These are phyloP conservation scores for Nannochloropsis salina DNA, from an alignment of 108 stramenopile genomes.

Conservation along the genomic window DNA sequence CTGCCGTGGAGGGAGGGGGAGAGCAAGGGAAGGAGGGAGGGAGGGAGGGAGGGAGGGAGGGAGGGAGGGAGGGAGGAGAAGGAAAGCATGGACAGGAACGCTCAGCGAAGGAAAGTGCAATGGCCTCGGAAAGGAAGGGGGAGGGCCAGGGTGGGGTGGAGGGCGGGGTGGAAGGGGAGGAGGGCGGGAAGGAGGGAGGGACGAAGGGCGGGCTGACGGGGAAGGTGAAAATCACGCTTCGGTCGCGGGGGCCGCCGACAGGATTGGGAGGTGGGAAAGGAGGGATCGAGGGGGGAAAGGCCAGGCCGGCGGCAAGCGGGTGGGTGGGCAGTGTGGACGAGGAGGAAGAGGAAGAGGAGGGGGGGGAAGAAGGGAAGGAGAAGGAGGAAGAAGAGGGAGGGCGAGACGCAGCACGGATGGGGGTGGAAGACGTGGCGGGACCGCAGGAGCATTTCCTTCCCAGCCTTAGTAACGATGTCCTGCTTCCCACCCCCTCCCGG, in stretches of 20 bases:
- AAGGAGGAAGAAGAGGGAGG: not conserved
- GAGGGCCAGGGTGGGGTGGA: no score
- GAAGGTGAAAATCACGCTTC: not conserved
- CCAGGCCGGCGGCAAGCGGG: not conserved
- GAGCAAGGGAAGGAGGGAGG: not conserved
- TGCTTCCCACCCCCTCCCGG: not conserved
- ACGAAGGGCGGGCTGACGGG: no score
- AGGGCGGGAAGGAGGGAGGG: no score
- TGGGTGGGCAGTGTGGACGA: not conserved
- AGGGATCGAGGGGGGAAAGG: no score
- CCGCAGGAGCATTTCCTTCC: not conserved
- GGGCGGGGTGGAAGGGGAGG: no score
- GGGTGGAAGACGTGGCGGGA: not conserved
- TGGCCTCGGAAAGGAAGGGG: no score
- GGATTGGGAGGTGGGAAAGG: no score
- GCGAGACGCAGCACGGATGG: not conserved
- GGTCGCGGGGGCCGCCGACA: not conserved
- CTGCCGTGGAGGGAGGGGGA: not conserved
- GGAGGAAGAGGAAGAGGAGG: not conserved
- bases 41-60: not conserved
- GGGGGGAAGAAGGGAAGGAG: not conserved
- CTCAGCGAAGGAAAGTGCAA: no score
- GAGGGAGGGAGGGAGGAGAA: not conserved
- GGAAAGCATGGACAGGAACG: no score
- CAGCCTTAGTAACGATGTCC: not conserved